Evolutionary conservation across 2,329 filamentous ascomycete genomes (phyloP).

Genomic region (Meredithiella fracta): DNA sequence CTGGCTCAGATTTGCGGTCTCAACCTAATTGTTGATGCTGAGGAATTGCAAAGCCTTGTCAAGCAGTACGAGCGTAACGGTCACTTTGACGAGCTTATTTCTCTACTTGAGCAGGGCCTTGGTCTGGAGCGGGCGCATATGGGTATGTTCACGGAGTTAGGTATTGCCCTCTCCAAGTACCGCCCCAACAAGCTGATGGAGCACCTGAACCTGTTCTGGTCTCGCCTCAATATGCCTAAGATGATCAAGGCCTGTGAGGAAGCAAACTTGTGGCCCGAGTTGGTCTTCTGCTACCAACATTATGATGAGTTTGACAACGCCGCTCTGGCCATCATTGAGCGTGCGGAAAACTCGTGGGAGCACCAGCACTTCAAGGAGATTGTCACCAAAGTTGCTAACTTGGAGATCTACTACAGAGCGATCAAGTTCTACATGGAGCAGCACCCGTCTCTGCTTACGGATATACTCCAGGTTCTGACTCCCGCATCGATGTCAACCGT

Average conservation of each 20-base stretch:
- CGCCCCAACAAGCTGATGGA: constrained; percentile 95
- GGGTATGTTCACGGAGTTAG: constrained; percentile 91
- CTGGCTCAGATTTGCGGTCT: constrained; percentile 97
- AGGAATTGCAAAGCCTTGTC: constrained; percentile 82
- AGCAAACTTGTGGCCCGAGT: constrained; percentile 88
- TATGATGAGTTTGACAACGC: constrained; percentile 98
- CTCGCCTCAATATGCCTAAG: constrained; percentile 92
- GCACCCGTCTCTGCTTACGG: constrained; percentile 88
- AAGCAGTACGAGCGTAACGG: constrained; percentile 94
- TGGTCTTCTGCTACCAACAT: constrained; percentile 95
- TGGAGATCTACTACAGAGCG: constrained; percentile 97
- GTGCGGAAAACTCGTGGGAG: constrained; percentile 93
- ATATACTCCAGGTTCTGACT: constrained; percentile 83
- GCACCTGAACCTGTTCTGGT: constrained; percentile 97
- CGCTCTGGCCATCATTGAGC: constrained; percentile 93
- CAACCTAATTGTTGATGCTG: constrained; percentile 92
- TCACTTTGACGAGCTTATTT: constrained; percentile 96
- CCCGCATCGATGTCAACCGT: constrained; percentile 92
- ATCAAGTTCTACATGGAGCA: constrained; percentile 96
- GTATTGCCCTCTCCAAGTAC: constrained; percentile 84
- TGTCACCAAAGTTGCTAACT: constrained; percentile 88
- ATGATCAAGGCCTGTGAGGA: constrained; percentile 88
- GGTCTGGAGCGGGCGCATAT: constrained; percentile 86
- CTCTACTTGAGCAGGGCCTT: constrained; percentile 82
- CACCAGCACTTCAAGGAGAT: constrained; percentile 99